Evolutionary conservation across 2,329 filamentous ascomycete species (phyloP), one percentile per base, ranked within the genome.

Genomic region (Pyrenophora seminiperda): DNA sequence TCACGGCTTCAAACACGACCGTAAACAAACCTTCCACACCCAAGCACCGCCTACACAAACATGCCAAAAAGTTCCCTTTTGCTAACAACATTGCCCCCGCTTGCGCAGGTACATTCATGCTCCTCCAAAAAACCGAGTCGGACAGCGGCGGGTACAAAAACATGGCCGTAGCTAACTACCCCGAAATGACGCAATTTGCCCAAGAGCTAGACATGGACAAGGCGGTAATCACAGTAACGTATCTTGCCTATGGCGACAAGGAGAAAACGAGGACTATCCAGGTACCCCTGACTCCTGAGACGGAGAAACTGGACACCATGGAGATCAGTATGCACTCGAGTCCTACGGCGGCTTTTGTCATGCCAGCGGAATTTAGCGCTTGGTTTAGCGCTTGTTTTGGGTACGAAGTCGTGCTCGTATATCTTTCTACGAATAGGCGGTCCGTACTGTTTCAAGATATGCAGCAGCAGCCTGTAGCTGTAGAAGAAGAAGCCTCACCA

Each of bases 331-430:
- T 80, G 72, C 75, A 79, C 60, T 52, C 55, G 5, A 77, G 75
- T 47, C 62, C 73, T 0, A 76, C 76, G 0, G 61, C 66, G 44
- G 76, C 74, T 5, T 77, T 72, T 63, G 65, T 70, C 47, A 79
- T 79, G 77, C 70, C 66, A 0, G 50, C 62, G 3, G 41, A 70
- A 27, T 76, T 75, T 67, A 74, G 65, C 57, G 61, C 67, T 22
- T 79, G 76, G 76, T 75, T 80, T 53, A 73, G 70, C 5, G 40
- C 50, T 1, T 76, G 75, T 56, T 77, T 79, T 49, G 76, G 75
- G 30, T 77, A 72, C 59, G 53, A 70, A 1, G 74, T 76, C 13
- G 55, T 75, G 5, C 66, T 80, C 13, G 72, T 72, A 14, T 77
- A 78, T 43, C 64, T 80, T 1, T 77, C 77, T 9, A 51, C 66